Percentiles rank a stretch among this genome's conserved stretches.
phyloP scores from a whole-genome alignment of 2,329 filamentous ascomycete species.

The Pseudogymnoascus sp. region DNA sequence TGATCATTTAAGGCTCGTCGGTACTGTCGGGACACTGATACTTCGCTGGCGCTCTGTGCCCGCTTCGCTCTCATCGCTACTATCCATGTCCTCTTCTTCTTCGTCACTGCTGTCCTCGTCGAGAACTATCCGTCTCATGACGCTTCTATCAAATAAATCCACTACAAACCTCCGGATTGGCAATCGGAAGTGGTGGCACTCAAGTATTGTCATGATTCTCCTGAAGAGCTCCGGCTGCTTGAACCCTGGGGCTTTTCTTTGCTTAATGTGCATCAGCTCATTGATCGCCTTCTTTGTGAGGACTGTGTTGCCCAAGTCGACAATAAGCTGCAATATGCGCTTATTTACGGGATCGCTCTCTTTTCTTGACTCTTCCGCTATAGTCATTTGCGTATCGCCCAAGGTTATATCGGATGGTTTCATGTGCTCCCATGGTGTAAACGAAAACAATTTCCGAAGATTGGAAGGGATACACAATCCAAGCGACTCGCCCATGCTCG shows the following conservation, averaged over 20 bases:
- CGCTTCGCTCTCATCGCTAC: slow-evolving; percentile 35
- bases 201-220: slow-evolving; percentile 75
- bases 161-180: slow-evolving; percentile 83
- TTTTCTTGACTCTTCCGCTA: slow-evolving; percentile 39
- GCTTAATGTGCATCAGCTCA: slow-evolving; percentile 73
- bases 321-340: slow-evolving; percentile 74
- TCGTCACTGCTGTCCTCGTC: slow-evolving; percentile 43
- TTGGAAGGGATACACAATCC: slow-evolving; percentile 81
- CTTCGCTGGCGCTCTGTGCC: slow-evolving; percentile 50
- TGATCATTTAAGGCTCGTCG: neutral
- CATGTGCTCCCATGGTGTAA: slow-evolving; percentile 47
- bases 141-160: slow-evolving; percentile 86
- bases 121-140: slow-evolving; percentile 77
- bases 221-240: slow-evolving; percentile 70
- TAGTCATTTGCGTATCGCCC: slow-evolving; percentile 38
- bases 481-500: slow-evolving; percentile 70
- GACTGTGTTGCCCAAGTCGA: slow-evolving; percentile 88
- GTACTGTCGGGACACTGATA: slow-evolving; percentile 30
- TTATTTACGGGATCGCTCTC: slow-evolving; percentile 55
- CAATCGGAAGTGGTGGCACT: slow-evolving; percentile 82
- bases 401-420: slow-evolving; percentile 25
- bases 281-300: slow-evolving; percentile 78
- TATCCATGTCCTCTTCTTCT: slow-evolving; percentile 28
- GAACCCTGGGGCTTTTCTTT: slow-evolving; percentile 67
- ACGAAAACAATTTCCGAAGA: slow-evolving; percentile 69